phyloP scores from a whole-genome alignment of 345 rosid genomes.

The Lepidium aucheri region DNA sequence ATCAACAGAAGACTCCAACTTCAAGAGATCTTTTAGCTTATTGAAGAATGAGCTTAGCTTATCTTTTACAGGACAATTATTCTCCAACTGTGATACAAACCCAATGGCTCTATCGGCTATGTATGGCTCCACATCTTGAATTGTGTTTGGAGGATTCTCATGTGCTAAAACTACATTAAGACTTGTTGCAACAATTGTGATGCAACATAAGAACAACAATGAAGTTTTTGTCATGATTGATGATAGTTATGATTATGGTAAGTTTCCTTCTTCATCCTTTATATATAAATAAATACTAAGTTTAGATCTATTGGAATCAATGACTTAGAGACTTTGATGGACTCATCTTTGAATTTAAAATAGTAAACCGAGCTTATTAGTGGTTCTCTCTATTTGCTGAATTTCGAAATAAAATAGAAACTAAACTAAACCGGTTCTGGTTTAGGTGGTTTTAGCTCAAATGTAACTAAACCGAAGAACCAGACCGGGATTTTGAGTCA shows the following conservation, averaged over 20 bases:
- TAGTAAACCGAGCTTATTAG: conserved; percentile 11
- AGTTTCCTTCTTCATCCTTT: neutral
- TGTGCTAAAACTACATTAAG: conserved; percentile 18
- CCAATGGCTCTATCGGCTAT: conserved; percentile 16
- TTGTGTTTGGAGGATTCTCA: neutral
- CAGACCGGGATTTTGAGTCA: neutral
- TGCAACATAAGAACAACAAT: conserved; percentile 18
- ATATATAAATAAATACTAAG: conserved; percentile 6
- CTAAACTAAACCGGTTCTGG: neutral
- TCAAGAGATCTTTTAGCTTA: conserved; percentile 16
- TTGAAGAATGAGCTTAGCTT: conserved; percentile 14
- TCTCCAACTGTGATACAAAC: conserved; percentile 16
- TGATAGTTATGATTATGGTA: neutral
- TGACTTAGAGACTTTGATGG: conserved; percentile 28
- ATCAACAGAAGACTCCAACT: conserved; percentile 18
- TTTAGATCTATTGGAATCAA: conserved; percentile 19
- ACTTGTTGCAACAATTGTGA: conserved; percentile 12
- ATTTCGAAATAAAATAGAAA: too few relatives aligned
- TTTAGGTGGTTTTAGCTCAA: neutral
- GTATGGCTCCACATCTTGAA: conserved; percentile 17
- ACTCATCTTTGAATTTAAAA: conserved; percentile 6
- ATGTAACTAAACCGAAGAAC: neutral
- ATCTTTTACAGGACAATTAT: conserved; percentile 13
- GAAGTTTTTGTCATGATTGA: conserved; percentile 8
- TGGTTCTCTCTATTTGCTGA: neutral